These are phyloP conservation scores for Blastomyces gilchristii DNA, from an alignment of 2,329 filamentous ascomycete species.

Conservation along the genomic window DNA sequence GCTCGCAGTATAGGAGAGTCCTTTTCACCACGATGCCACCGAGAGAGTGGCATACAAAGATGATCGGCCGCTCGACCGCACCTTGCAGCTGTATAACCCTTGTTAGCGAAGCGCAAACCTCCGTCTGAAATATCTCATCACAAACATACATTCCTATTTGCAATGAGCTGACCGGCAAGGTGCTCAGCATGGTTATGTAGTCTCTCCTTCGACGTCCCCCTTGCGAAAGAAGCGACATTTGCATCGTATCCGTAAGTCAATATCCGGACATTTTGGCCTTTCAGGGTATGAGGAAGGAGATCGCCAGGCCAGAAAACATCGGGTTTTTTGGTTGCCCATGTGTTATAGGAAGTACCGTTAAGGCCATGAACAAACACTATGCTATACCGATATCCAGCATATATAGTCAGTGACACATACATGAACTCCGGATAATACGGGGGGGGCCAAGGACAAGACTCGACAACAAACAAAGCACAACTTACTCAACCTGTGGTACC, in stretches of 20 bases:
- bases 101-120: slow-evolving; percentile 1
- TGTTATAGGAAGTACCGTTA: slow-evolving; percentile 55
- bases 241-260: slow-evolving; percentile 68
- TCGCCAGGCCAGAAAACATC: slow-evolving; percentile 60
- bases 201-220: slow-evolving; percentile 52
- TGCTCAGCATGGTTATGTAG: slow-evolving; percentile 63
- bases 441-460: neutral
- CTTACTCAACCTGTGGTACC: slow-evolving; percentile 31
- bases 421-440: neutral
- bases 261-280: slow-evolving; percentile 50
- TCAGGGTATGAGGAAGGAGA: slow-evolving; percentile 52
- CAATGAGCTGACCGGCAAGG: slow-evolving; percentile 51
- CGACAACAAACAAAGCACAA: neutral
- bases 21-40: slow-evolving; percentile 64
- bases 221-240: slow-evolving; percentile 44
- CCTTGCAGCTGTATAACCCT: slow-evolving; percentile 28
- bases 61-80: slow-evolving; percentile 54
- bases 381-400: slow-evolving; percentile 12
- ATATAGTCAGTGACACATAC: neutral
- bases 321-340: slow-evolving; percentile 48
- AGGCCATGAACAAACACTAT: slow-evolving; percentile 62
- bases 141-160: slow-evolving; percentile 47
- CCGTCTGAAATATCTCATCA: neutral
- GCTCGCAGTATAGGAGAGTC: slow-evolving; percentile 57
- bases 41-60: slow-evolving; percentile 65